These are phyloP conservation scores for Fraxinus angustifolia DNA, from an alignment of 305 asterid species.

Conservation along the genomic window DNA sequence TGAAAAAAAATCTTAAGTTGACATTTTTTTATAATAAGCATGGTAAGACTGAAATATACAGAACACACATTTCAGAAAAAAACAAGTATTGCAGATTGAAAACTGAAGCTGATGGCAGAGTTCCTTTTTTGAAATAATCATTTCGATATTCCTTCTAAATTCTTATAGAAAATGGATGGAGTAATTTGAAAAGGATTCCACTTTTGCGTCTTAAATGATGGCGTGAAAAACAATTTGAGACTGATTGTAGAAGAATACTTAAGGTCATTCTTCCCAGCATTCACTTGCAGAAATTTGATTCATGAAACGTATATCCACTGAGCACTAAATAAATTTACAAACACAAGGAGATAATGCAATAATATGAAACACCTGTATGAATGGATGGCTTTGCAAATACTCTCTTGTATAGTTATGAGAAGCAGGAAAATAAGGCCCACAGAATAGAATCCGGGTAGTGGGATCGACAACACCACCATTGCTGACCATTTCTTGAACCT, in stretches of 20 bases:
- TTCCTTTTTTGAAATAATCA: background rate
- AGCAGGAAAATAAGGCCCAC: slow-evolving; percentile 76
- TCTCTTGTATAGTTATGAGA: slow-evolving; percentile 73
- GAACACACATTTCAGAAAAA: background rate
- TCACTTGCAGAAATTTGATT: background rate
- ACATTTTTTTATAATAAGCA: background rate
- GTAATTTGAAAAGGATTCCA: background rate
- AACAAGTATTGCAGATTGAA: background rate
- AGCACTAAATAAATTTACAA: background rate
- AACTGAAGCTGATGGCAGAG: background rate
- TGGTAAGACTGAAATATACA: background rate
- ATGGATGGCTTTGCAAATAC: slow-evolving; percentile 62
- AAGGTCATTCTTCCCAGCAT: background rate
- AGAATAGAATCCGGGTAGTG: slow-evolving; percentile 66
- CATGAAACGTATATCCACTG: background rate
- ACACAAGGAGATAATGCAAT: background rate
- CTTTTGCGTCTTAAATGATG: background rate
- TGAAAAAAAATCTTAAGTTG: background rate
- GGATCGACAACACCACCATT: slow-evolving; percentile 24
- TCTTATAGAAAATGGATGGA: background rate
- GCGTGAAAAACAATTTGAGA: background rate
- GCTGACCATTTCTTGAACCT: slow-evolving; percentile 34
- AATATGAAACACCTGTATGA: slow-evolving; percentile 46
- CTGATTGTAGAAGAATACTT: background rate
- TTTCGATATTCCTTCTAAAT: background rate